A percentile compares a stretch with the other conserved stretches of the same genome.
Conservation (phyloP, 2,329 filamentous ascomycete species). For the Cercospora zeina region DNA sequence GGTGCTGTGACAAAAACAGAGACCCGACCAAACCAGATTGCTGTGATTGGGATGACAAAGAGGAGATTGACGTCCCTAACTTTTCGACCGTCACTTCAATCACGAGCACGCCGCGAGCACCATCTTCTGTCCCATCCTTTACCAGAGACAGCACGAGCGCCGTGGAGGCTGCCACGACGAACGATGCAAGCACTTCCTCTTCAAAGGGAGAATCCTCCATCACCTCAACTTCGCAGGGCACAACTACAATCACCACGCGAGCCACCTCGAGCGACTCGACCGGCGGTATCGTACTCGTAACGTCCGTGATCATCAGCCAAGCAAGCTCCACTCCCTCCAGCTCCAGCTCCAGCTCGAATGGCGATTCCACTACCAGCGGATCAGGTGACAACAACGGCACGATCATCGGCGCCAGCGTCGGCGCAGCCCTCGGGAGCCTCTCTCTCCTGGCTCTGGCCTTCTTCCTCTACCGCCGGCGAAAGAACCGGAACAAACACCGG, state of each 20-base stretch:
- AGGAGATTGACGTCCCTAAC: slow-evolving; percentile 26
- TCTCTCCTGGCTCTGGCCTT: slow-evolving; percentile 2
- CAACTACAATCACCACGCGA: slow-evolving; percentile 10
- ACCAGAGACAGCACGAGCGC: slow-evolving; percentile 10
- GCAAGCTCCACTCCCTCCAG: not conserved
- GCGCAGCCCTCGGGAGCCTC: slow-evolving; percentile 13
- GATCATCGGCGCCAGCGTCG: slow-evolving; percentile 18
- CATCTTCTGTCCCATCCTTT: slow-evolving; percentile 5
- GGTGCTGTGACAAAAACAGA: slow-evolving; percentile 38
- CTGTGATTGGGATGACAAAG: slow-evolving; percentile 21
- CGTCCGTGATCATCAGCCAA: slow-evolving; percentile 7
- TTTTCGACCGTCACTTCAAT: slow-evolving; percentile 28
- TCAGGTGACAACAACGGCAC: slow-evolving; percentile 7
- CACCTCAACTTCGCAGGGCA: not conserved
- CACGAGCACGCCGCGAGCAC: slow-evolving; percentile 20
- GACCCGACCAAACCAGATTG: slow-evolving; percentile 29
- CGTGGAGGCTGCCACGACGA: not conserved
- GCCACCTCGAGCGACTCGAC: slow-evolving; percentile 14
- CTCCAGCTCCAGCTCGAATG: not conserved
- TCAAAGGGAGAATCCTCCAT: not conserved
- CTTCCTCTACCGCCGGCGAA: slow-evolving; percentile 19
- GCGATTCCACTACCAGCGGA: not conserved
- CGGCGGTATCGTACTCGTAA: slow-evolving; percentile 7
- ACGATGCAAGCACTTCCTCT: not conserved
- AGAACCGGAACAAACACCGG: slow-evolving; percentile 2